A percentile compares a stretch with the other conserved stretches of the same genome.
Conservation (phyloP, 2,329 filamentous ascomycete species). For the Colletotrichum cordylinicola region DNA sequence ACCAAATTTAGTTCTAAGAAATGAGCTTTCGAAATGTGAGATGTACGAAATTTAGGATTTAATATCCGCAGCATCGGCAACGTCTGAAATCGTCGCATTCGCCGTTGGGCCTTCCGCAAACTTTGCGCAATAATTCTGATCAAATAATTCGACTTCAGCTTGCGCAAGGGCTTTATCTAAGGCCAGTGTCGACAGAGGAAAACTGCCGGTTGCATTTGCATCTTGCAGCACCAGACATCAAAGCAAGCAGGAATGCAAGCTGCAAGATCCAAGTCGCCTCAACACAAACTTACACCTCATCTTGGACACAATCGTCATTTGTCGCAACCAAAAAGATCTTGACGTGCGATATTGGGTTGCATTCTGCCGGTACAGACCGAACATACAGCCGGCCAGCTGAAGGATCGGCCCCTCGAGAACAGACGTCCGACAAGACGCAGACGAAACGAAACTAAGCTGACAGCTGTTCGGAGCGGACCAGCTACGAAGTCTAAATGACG, state of each 20-base stretch:
- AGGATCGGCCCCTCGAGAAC: neutral
- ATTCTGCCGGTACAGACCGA: neutral
- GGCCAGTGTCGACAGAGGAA: neutral
- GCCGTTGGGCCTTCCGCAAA: neutral
- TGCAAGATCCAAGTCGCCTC: neutral
- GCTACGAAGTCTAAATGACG: neutral
- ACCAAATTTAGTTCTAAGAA: neutral
- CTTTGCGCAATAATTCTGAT: neutral
- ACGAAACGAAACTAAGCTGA: conserved; percentile 15
- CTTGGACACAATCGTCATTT: neutral
- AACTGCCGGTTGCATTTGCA: neutral
- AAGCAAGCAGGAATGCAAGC: neutral
- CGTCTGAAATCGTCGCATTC: neutral
- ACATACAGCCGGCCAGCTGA: neutral
- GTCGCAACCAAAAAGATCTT: neutral
- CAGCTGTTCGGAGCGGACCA: neutral
- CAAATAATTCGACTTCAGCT: neutral
- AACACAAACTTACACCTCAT: neutral
- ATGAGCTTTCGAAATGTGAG: neutral
- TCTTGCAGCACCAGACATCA: neutral
- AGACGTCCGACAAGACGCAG: conserved; percentile 11
- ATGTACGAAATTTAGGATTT: neutral
- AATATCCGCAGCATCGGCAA: neutral
- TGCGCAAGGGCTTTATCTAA: neutral
- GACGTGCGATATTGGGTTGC: neutral